Conservation (phyloP, 2,329 filamentous ascomycete species). For the Aspergillus thermomutatus region DNA sequence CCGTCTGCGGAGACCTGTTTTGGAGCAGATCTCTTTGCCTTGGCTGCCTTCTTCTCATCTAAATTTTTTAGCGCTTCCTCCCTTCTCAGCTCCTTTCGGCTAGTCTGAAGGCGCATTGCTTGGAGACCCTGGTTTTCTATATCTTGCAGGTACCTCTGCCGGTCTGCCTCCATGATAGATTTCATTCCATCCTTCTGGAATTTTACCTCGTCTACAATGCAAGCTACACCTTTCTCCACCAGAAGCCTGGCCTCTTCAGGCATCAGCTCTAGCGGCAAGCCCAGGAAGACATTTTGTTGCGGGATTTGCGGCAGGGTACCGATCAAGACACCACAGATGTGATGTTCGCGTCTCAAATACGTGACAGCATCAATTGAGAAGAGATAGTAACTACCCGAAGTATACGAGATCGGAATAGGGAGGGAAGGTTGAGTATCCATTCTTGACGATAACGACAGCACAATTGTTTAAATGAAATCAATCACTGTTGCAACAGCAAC, state of each 20-base stretch:
- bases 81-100: conserved; percentile 49
- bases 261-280: conserved; percentile 83
- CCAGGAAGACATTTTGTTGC: conserved; percentile 91
- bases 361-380: conserved; percentile 82
- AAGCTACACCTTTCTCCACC: conserved; percentile 71
- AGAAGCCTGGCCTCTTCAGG: conserved; percentile 84
- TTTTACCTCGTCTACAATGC: conserved; percentile 73
- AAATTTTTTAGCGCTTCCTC: conserved; percentile 51
- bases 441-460: conserved; percentile 7
- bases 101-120: conserved; percentile 44
- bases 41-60: conserved; percentile 35
- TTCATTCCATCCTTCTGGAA: conserved; percentile 66
- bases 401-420: conserved; percentile 74
- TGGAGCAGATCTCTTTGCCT: conserved; percentile 21
- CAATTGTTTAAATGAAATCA: conserved; percentile 1
- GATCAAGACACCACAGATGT: conserved; percentile 80
- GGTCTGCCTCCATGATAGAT: conserved; percentile 55
- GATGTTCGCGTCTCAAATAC: conserved; percentile 72
- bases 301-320: conserved; percentile 89
- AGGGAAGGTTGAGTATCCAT: conserved; percentile 43
- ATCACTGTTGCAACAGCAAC: conserved; percentile 12
- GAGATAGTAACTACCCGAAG: conserved; percentile 78
- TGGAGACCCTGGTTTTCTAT: conserved; percentile 55
- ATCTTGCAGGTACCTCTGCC: conserved; percentile 58
- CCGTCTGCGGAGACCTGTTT: conserved; percentile 10